These are phyloP conservation scores for Tremella fuciformis DNA, from an alignment of 768 basidiomycete species.

Conservation along the genomic window DNA sequence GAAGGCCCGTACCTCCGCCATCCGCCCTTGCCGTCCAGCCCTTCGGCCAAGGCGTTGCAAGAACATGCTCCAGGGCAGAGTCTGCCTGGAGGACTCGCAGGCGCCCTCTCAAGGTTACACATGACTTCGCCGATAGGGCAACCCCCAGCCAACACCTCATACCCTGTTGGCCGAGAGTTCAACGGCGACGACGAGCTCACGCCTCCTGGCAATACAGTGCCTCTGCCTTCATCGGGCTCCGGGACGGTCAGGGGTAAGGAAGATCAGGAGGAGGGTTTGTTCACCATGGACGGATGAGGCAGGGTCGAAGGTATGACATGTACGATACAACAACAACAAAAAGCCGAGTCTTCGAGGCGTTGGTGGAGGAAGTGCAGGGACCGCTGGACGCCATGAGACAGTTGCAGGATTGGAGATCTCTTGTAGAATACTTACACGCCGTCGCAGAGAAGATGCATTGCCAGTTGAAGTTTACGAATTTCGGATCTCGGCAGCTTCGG, in stretches of 20 bases:
- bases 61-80: conserved; percentile 86
- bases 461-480: no score
- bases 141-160: no score
- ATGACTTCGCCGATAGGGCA: conserved; percentile 54
- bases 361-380: no score
- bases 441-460: no score
- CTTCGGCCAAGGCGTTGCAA: conserved; percentile 74
- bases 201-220: conserved; percentile 1
- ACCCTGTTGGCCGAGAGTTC: conserved; percentile 7
- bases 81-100: conserved; percentile 86
- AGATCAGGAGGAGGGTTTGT: conserved; percentile 19
- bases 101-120: conserved; percentile 85
- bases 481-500: no score
- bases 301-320: no score
- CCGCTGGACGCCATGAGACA: no score
- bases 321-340: no score
- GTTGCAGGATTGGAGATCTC: no score
- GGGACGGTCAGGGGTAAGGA: conserved; percentile 11
- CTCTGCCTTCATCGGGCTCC: neutral
- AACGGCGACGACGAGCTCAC: conserved; percentile 2
- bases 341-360: no score
- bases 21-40: conserved; percentile 48
- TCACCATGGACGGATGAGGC: conserved; percentile 21
- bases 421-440: no score
- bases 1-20: conserved; percentile 26